Conservation (phyloP, 2,329 filamentous ascomycete genomes). For the Colletotrichum incanum region DNA sequence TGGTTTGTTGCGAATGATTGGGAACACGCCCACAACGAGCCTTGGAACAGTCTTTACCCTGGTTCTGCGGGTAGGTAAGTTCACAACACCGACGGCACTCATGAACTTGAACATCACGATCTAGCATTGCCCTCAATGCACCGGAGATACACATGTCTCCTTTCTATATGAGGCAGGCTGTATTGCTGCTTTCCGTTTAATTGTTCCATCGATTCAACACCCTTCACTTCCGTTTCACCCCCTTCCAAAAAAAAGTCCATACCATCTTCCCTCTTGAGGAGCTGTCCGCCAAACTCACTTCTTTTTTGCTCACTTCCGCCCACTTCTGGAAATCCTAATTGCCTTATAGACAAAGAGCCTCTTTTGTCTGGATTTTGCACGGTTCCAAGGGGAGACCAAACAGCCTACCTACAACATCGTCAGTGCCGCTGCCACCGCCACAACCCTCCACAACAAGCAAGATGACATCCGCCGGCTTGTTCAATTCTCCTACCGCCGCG, state of each 20-base stretch:
- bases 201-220: background rate
- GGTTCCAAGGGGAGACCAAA: background rate
- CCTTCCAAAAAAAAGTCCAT: too few species aligned
- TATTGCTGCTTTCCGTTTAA: background rate
- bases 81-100: background rate
- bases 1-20: background rate
- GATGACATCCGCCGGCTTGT: background rate
- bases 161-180: background rate
- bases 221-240: background rate
- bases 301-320: background rate
- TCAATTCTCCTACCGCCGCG: conserved; percentile 2
- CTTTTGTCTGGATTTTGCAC: too few species aligned
- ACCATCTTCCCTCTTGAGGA: background rate
- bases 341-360: too few species aligned
- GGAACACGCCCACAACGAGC: too few species aligned
- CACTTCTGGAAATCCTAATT: accelerated
- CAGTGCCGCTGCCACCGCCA: too few species aligned
- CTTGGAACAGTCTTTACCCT: background rate
- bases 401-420: background rate
- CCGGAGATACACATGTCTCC: background rate
- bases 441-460: background rate
- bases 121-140: too few species aligned
- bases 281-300: background rate
- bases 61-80: background rate
- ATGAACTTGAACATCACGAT: background rate